These are phyloP conservation scores for Fraxinus anomala DNA, from an alignment of 257 asterid species.

Conservation along the genomic window DNA sequence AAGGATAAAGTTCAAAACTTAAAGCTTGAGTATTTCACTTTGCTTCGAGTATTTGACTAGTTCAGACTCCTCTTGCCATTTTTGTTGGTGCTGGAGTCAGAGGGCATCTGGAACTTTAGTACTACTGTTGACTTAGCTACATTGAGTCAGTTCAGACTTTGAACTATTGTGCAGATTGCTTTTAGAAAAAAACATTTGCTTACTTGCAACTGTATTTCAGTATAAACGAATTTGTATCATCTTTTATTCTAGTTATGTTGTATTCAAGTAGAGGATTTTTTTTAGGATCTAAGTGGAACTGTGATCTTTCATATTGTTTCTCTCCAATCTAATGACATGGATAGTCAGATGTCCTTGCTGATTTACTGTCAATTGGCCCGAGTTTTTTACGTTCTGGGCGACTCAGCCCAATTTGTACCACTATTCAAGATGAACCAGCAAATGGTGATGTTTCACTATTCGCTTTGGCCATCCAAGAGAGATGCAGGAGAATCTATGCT, in stretches of 20 bases:
- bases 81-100: slow-evolving; percentile 30
- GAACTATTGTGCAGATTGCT: slow-evolving; percentile 27
- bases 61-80: slow-evolving; percentile 33
- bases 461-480: background rate
- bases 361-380: background rate
- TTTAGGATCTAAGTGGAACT: background rate
- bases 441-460: no score
- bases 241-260: slow-evolving; percentile 18
- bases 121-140: slow-evolving; percentile 25
- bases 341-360: background rate
- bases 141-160: slow-evolving; percentile 9
- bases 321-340: background rate
- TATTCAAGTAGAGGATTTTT: slow-evolving; percentile 17
- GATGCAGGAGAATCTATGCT: no score
- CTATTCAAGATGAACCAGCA: background rate
- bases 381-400: background rate
- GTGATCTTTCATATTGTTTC: background rate
- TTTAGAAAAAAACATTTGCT: slow-evolving; percentile 14
- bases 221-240: slow-evolving; percentile 14
- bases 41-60: slow-evolving; percentile 16
- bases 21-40: background rate
- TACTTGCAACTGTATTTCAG: slow-evolving; percentile 25
- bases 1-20: slow-evolving; percentile 7
- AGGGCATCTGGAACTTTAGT: slow-evolving; percentile 28
- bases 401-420: background rate